Evolutionary conservation across 1,284 basidiomycete genomes (phyloP), one percentile per base, ranked within the genome.

Genomic region (Cryptococcus neoformans): DNA sequence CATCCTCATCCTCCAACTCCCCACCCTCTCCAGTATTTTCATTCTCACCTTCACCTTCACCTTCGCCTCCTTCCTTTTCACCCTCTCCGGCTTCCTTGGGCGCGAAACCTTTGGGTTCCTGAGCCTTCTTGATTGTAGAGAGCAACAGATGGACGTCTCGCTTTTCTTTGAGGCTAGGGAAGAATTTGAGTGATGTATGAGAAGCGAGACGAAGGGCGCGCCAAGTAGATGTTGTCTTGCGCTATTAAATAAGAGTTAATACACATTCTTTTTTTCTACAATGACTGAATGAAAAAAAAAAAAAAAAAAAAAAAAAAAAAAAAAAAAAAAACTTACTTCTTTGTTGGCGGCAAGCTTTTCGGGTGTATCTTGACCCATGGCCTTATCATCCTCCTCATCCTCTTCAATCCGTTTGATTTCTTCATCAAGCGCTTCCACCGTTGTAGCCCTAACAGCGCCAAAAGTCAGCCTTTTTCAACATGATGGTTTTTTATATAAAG

Each of bases 301-400:
- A n/a, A n/a, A n/a, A n/a, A n/a, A n/a, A n/a, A 41, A 17, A n/a
- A 14, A 44, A 45, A 49, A 40, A 8, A 50, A 48, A 12, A 3
- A 21, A 2, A 60, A 65, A n/a, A n/a, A n/a, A n/a, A n/a, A 21
- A 21, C 21, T 21, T 21, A 21, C 21, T 58, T 70, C 66, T 35
- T 62, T 57, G 44, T 65, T 60, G 12, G 56, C 48, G 7, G 58
- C 55, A 21, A 59, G 40, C 37, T 66, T 63, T 2, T 63, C 55
- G 1, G 59, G 46, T 8, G 57, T 56, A 40, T 68, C 66, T 10
- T 52, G 62, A 4, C 72, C 72, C 68, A 74, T 70, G 2, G 69
- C 72, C 49, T 58, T 60, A 51, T 74, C 69, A 50, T 73, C 72
- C 54, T 70, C 72, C 45, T 70, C 69, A 17, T 70, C 71, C 55